Evolutionary conservation across 306 rosid species (phyloP), one percentile per base, ranked within the genome.

Genomic region (Mimosa bimucronata): DNA sequence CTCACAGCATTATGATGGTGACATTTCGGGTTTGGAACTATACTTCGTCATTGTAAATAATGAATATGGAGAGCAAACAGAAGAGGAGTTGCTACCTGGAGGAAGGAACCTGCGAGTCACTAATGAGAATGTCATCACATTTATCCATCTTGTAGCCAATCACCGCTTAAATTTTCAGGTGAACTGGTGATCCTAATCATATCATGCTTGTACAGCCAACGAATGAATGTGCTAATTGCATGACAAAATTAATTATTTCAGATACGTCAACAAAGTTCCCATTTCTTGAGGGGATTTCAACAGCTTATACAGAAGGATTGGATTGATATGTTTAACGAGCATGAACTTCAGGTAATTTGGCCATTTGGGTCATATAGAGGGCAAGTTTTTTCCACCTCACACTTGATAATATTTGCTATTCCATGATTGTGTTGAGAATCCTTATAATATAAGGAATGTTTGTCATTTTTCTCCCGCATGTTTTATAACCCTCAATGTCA

Each of bases 151-250:
- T 64, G 98, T 95, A 53, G 97, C 98, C 80, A 92, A 95, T 87
- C 98, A 95, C 76, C 98, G 98, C 45, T 91, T 95, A 87, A 95
- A 95, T 86, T 92, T 76, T 89, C 98, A 95, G 98, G 98, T 95
- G 71, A 48, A 53, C 73, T 65, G 13, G 48, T 68, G 73, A 7
- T 50, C 62, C 44, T 18, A 69, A 68, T 80, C 73, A 55, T 74
- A 42, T 34, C 74, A 61, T 75, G 70, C 66, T 74, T 75, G 71
- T 64, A 55, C 40, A 52, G 38, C 66, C 57, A 72, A n/a, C 68
- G 58, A 73, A 48, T 73, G 48, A 28, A 34, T 50, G 50, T 72
- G 29, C 42, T 75, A 48, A 30, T 74, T 74, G 23, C 34, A 34
- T 69, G n/a, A 67, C 29, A 71, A 73, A 66, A 82, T 19, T 71